phyloP scores from a whole-genome alignment of 2,329 filamentous ascomycete species.

The Arthrobotrys conoides region DNA sequence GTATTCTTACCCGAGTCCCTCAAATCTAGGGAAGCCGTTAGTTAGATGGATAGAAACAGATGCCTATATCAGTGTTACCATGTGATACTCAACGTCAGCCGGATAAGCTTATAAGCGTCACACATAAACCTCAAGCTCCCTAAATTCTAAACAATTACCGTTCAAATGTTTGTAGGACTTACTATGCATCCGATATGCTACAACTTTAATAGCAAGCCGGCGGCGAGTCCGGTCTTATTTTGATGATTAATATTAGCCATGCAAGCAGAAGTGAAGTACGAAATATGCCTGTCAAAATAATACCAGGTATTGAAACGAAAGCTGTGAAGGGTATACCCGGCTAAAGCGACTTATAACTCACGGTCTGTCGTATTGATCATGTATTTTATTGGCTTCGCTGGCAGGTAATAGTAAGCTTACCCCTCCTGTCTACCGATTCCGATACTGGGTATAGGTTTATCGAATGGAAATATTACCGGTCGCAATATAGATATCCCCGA shows the following conservation, averaged over 20 bases:
- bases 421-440: neutral
- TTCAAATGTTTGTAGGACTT: neutral
- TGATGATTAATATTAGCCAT: neutral
- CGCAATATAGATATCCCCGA: neutral
- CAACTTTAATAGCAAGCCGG: no score
- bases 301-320: neutral
- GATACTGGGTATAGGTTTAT: neutral
- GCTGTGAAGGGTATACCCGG: neutral
- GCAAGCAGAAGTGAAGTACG: neutral
- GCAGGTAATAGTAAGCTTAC: constrained; percentile 17
- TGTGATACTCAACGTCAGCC: neutral
- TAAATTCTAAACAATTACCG: neutral
- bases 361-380: neutral
- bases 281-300: neutral
- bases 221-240: neutral
- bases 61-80: neutral
- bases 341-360: neutral
- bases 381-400: neutral
- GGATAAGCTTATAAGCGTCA: neutral
- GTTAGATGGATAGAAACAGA: no score
- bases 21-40: no score
- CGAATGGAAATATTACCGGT: neutral
- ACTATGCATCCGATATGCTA: no score
- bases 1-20: no score
- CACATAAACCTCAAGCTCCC: neutral